These are phyloP conservation scores for Stachybotrys chartarum DNA, from an alignment of 2,329 filamentous ascomycete species.

Conservation along the genomic window DNA sequence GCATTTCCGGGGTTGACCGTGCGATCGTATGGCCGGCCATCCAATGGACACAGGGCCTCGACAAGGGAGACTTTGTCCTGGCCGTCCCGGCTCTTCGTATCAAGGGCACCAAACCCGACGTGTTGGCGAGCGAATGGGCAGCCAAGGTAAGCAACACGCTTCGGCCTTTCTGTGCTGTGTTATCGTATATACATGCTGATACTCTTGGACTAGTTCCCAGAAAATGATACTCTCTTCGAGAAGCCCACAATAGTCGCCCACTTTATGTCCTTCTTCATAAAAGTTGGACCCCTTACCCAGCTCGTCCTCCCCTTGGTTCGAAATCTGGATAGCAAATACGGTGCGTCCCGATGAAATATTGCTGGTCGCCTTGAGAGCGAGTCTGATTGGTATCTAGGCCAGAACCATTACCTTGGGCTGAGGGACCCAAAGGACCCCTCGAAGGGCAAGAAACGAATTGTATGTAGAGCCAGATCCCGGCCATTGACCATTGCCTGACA, in stretches of 20 bases:
- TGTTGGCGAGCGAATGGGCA: constrained; percentile 54
- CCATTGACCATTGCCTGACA: background rate
- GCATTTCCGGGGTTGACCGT: constrained; percentile 63
- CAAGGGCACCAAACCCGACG: constrained; percentile 61
- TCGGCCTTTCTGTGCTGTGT: background rate
- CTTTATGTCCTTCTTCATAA: constrained; percentile 77
- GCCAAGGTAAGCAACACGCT: constrained; percentile 38
- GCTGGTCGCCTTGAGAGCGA: background rate
- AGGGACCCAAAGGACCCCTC: constrained; percentile 54
- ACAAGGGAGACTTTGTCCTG: constrained; percentile 76
- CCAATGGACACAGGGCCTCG: constrained; percentile 70
- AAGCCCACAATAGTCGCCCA: constrained; percentile 60
- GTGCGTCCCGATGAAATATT: constrained; percentile 6
- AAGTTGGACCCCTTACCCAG: constrained; percentile 55
- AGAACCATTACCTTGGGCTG: constrained; percentile 52
- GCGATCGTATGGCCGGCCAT: constrained; percentile 68
- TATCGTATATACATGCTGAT: constrained; percentile 3
- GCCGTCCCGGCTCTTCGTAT: constrained; percentile 73
- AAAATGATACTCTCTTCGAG: constrained; percentile 65
- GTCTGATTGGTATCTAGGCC: constrained; percentile 37
- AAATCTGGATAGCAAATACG: constrained; percentile 46
- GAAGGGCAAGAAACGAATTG: constrained; percentile 54
- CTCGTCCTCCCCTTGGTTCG: constrained; percentile 65
- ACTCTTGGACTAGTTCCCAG: constrained; percentile 51
- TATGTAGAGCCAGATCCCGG: constrained; percentile 4